These are phyloP conservation scores for Diaporthe citri DNA, from an alignment of 2,329 filamentous ascomycete species.

Conservation along the genomic window DNA sequence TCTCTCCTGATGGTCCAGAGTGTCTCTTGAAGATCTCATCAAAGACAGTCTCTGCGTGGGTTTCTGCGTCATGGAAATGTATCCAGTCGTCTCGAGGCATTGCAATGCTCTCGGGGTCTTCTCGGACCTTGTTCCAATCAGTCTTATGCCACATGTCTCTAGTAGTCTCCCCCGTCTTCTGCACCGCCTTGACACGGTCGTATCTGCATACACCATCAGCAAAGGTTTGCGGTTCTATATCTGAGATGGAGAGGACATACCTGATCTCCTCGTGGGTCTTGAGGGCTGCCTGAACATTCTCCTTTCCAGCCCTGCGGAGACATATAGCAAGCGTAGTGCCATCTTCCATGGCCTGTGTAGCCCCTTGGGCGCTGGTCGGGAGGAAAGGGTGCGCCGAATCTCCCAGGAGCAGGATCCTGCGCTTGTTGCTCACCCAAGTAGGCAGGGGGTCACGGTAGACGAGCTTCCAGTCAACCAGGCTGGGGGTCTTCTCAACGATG, in stretches of 20 bases:
- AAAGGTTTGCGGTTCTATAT: fast-evolving
- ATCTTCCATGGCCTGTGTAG: slow-evolving; percentile 65
- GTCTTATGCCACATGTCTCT: slow-evolving; percentile 68
- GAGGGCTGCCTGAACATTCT: slow-evolving; percentile 54
- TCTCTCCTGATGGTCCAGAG: slow-evolving; percentile 6
- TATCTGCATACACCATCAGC: slow-evolving; percentile 47
- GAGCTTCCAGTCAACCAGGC: slow-evolving; percentile 63
- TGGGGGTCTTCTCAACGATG: slow-evolving; percentile 61
- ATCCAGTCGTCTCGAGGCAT: slow-evolving; percentile 66
- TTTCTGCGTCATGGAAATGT: slow-evolving; percentile 63
- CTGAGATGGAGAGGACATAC: slow-evolving; percentile 22
- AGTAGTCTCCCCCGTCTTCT: slow-evolving; percentile 64
- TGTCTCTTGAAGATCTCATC: slow-evolving; percentile 50
- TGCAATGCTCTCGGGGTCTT: slow-evolving; percentile 60
- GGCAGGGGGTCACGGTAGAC: slow-evolving; percentile 63
- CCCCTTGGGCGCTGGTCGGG: slow-evolving; percentile 62
- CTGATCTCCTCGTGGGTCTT: slow-evolving; percentile 59
- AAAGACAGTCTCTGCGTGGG: slow-evolving; percentile 55
- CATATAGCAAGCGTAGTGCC: slow-evolving; percentile 62
- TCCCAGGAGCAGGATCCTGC: slow-evolving; percentile 59
- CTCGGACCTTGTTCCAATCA: slow-evolving; percentile 62
- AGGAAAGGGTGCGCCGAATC: slow-evolving; percentile 65
- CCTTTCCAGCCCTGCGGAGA: slow-evolving; percentile 52
- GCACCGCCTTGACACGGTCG: slow-evolving; percentile 60
- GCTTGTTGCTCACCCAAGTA: slow-evolving; percentile 61